A percentile compares a stretch with the other conserved stretches of the same genome.
phyloP scores from a whole-genome alignment of 2,329 filamentous ascomycete genomes.

The Grosmannia clavigera region DNA sequence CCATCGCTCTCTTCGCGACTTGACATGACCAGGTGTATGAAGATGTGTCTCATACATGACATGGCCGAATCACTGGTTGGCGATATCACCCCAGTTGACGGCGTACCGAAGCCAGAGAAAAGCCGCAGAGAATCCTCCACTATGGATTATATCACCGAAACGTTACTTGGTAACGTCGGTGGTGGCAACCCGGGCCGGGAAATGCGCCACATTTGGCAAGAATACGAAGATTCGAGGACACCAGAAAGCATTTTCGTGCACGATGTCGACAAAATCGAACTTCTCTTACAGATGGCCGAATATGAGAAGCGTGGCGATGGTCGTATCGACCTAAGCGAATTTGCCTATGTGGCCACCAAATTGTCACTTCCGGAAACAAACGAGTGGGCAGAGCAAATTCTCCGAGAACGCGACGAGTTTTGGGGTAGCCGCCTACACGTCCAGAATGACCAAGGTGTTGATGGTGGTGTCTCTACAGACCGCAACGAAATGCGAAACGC shows the following conservation, averaged over 20 bases:
- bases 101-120: conserved; percentile 78
- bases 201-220: conserved; percentile 75
- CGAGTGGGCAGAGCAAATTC: conserved; percentile 66
- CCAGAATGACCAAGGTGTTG: conserved; percentile 30
- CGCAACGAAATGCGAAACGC: conserved; percentile 31
- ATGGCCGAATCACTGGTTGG: conserved; percentile 94
- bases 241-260: conserved; percentile 83
- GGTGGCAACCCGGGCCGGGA: conserved; percentile 48
- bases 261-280: conserved; percentile 93
- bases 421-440: conserved; percentile 46
- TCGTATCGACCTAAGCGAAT: conserved; percentile 69
- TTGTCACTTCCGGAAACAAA: conserved; percentile 66
- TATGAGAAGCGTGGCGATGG: conserved; percentile 65
- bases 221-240: conserved; percentile 84
- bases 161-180: conserved; percentile 61
- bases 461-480: conserved; percentile 25
- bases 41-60: conserved; percentile 94
- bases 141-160: conserved; percentile 78
- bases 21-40: conserved; percentile 73
- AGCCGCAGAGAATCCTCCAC: conserved; percentile 72
- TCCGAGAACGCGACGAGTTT: conserved; percentile 62
- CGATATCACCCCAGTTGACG: conserved; percentile 90
- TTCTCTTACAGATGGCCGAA: conserved; percentile 90
- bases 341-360: conserved; percentile 62
- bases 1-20: conserved; percentile 56